Base-by-base conservation (phyloP, 169 alveolate genomes). In the Cryptosporidium felis region DNA sequence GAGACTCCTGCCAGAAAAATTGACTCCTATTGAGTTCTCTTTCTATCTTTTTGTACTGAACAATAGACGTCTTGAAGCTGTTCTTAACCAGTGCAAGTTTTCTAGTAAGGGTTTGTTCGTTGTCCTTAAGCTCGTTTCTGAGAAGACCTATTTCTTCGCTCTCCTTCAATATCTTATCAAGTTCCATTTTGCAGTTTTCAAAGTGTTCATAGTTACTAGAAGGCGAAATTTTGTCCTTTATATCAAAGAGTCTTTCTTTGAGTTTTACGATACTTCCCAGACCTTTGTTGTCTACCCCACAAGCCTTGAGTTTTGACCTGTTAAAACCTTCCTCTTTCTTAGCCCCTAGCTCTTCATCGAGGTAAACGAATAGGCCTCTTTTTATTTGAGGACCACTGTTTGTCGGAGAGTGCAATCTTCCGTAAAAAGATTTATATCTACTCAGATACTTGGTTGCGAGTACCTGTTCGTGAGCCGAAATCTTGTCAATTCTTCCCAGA, bases 361-460 rank as follows among this genome's bases (percentile, higher is more conserved):
- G 47, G n/a, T 32, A 28, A 23, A 65, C 36, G 28, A 18, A 65
- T 18, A 65, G 14, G 3, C 81, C 62, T 45, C 81, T 47, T 32
- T 47, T 65, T 44, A 0, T 14, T 9, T 65, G 81, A 5, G 32
- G 4, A 14, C 59, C 46, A 26, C 38, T 23, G 34, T 47, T 45
- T 30, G 44, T 23, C 26, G 81, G 63, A 1, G 81, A 65, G 16
- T 65, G 81, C 1, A 65, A 1, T 49, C 81, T 65, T 10, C 46
- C 46, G 18, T 30, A 46, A 23, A 65, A 47, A n/a, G 81, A 65
- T 47, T 53, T 65, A 46, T 46, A 65, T n/a, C 81, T 65, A 16
- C 81, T 65, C 49, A 65, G 34, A 36, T 65, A 65, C 45, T 46
- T 65, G 12, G 81, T 65, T 26, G 81, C 81, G 18, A 65, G 81